These are phyloP conservation scores for Apophysomyces ossiformis DNA, from an alignment of 371 early-diverging fungal species.

Conservation along the genomic window DNA sequence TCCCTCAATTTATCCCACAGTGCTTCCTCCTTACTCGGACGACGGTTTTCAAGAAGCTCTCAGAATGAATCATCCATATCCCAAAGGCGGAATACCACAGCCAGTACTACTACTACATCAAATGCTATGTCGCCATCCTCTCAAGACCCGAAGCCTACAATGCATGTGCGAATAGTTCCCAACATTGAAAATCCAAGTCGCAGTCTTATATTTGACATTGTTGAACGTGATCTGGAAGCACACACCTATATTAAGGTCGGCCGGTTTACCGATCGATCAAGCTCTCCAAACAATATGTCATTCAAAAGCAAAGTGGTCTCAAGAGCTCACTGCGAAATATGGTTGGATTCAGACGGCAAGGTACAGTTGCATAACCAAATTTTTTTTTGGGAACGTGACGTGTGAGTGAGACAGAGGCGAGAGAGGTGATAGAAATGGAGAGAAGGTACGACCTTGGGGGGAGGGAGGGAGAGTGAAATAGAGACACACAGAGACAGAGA, in stretches of 20 bases:
- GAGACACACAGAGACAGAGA: too few relatives aligned
- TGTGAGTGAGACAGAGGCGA: constrained; percentile 6
- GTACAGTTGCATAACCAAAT: constrained; percentile 17
- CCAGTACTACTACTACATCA: not conserved
- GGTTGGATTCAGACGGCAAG: constrained; percentile 65
- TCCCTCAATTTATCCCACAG: constrained; percentile 25
- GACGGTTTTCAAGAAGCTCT: constrained; percentile 19
- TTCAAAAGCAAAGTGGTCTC: constrained; percentile 95
- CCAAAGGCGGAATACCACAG: constrained; percentile 4
- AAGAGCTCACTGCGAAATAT: constrained; percentile 92
- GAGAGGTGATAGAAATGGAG: not conserved
- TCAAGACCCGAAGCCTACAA: not conserved
- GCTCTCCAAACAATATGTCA: constrained; percentile 68
- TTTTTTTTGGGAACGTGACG: constrained; percentile 7
- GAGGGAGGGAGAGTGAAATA: not conserved
- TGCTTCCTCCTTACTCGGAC: constrained; percentile 13
- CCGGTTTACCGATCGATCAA: constrained; percentile 76
- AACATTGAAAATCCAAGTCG: constrained; percentile 74
- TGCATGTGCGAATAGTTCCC: constrained; percentile 79
- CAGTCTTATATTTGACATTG: constrained; percentile 79
- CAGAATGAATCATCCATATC: not conserved
- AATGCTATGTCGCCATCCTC: not conserved
- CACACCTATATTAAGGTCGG: constrained; percentile 78
- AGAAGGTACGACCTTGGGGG: not conserved
- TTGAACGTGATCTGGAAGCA: constrained; percentile 78